Base-by-base conservation (phyloP, 768 basidiomycete species). In the Cyclocybe aegerita region DNA sequence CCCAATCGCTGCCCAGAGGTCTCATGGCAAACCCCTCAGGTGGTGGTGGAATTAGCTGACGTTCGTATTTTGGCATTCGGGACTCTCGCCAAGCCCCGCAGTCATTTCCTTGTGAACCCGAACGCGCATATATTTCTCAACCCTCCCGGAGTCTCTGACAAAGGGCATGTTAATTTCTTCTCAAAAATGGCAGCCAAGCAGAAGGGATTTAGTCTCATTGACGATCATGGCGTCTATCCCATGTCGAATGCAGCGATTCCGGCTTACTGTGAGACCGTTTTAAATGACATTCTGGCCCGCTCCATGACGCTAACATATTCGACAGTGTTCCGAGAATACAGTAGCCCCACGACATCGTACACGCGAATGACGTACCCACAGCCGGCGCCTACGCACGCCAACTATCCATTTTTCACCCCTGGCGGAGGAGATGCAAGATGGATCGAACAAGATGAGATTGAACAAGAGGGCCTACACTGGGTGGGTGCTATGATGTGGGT, bases 41-140 rank as follows among this genome's bases (percentile, higher is more conserved):
- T 86, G 16, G 74, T 92, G 16, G 73, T 89, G 9, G 79, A 88
- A 61, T 70, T 91, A 35, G 71, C 76, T 7, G 90, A 93, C 60
- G 80, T 88, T 32, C 79, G 89, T 23, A 78, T 93, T 47, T 66
- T 92, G 47, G 86, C 81, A 0, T 75, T 91, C 41, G 90, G 90
- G 7, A 83, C 82, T 1, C 71, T 85, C 14, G 75, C 78, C 52
- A 77, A 71, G 34, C 84, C 85, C 4, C 74, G 77, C 36, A 82
- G 79, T 45, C 64, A 75, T 37, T 68, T 85, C 33, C 77, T 66
- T 9, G 72, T 85, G 30, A 92, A 93, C 57, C 60, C 66, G 7
- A 90, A 87, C 62, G 89, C 90, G n/a, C 78, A 74, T 46, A 58
- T 75, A 36, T 78, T 91, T 48, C 64, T 93, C 37, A 81, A 83